Evolutionary conservation across 495 filamentous ascomycete species (phyloP).

Genomic region (Aspergillus asperescens): DNA sequence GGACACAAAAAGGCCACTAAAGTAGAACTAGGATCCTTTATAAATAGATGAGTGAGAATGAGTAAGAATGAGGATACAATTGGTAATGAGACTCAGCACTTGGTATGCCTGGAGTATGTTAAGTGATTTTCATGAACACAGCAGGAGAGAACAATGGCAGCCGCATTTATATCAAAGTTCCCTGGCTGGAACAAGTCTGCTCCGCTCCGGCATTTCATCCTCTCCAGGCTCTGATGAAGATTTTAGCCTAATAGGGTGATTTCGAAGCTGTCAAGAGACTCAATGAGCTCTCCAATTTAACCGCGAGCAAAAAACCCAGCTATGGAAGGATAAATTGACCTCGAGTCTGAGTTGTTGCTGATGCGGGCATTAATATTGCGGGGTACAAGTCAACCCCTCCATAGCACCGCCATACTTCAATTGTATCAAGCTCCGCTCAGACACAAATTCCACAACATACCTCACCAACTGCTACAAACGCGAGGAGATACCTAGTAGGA

Average conservation of each 20-base stretch:
- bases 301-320: conserved; percentile 1
- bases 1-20: too few species aligned
- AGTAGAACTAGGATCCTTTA: too few species aligned
- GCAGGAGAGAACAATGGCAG: too few species aligned
- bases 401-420: background rate
- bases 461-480: background rate
- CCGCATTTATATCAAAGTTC: background rate
- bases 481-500: background rate
- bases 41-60: too few species aligned
- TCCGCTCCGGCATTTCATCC: background rate
- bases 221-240: background rate
- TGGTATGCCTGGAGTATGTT: too few species aligned
- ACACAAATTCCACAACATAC: background rate
- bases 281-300: conserved; percentile 4
- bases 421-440: background rate
- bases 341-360: background rate
- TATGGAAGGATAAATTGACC: background rate
- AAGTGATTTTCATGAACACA: too few species aligned
- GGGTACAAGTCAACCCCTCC: conserved; percentile 5
- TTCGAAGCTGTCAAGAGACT: background rate
- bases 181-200: background rate
- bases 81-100: too few species aligned
- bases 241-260: conserved; percentile 5
- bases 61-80: too few species aligned
- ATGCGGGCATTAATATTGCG: conserved; percentile 1